Evolutionary conservation across 331 rosid species (phyloP), one percentile per base, ranked within the genome.

Genomic region (Cydonia oblonga): DNA sequence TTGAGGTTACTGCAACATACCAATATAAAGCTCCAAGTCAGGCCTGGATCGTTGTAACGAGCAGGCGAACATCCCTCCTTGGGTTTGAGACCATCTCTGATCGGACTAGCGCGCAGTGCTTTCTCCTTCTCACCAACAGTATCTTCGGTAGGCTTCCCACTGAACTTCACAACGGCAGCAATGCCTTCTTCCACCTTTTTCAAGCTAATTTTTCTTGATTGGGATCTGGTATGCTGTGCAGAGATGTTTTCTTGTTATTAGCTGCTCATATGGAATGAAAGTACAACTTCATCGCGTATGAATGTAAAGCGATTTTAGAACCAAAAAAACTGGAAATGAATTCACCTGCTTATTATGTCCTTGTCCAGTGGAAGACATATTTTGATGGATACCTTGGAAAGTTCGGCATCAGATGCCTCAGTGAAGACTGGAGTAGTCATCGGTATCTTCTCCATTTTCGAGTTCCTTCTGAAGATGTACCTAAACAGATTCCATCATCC

Each of bases 391-490:
- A 87, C 87, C 51, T 76, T 68, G 76, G 92, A 79, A 65, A 70
- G 54, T 19, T 82, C 80, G 15, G 85, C 57, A 82, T 86, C 90
- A 57, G 51, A 73, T 56, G 90, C 84, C 83, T 92, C 87, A 5
- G 96, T 90, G 87, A 92, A 92, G 22, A 90, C 96, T 0, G 98
- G 98, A 66, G 98, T 92, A 53, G 98, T 92, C 98, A 92, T 88
- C 4, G 96, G 88, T 66, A 92, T 89, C 78, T 87, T 92, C 79
- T 87, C 92, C 77, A 26, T 32, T 40, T 79, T 78, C 1, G 96
- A 92, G 68, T 92, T 90, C 84, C 90, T 90, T 60, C 96, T 92
- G 62, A 92, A 90, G 78, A 92, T 92, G 70, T 90, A 86, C 77
- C 96, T 90, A 77, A 15, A 42, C 26, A 72, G 12, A 68, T 57